phyloP scores from a whole-genome alignment of 495 filamentous ascomycete genomes.

The Annulohypoxylon maeteangense region DNA sequence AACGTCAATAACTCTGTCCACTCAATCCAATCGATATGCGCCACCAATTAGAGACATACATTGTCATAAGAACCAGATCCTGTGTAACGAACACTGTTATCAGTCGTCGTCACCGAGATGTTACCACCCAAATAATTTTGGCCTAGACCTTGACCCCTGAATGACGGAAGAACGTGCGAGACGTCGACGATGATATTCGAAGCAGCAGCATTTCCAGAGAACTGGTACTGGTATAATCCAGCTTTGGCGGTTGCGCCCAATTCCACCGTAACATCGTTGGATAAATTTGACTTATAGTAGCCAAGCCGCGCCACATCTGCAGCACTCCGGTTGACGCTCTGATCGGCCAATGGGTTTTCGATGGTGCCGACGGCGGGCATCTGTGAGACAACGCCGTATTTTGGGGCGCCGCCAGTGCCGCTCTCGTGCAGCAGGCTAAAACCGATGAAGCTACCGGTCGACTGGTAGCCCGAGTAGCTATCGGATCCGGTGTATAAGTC shows the following conservation, averaged over 20 bases:
- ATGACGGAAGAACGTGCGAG: conserved; percentile 74
- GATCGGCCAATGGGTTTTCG: conserved; percentile 68
- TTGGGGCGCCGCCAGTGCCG: conserved; percentile 78
- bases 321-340: conserved; percentile 60
- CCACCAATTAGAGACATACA: conserved; percentile 49
- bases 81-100: conserved; percentile 63
- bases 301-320: conserved; percentile 69
- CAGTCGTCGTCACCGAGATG: conserved; percentile 57
- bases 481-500: conserved; percentile 69
- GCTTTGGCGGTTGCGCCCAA: conserved; percentile 70
- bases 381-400: conserved; percentile 77
- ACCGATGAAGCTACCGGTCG: conserved; percentile 69
- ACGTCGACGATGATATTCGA: conserved; percentile 74
- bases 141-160: conserved; percentile 65
- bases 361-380: conserved; percentile 66
- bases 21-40: conserved; percentile 6
- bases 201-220: conserved; percentile 54
- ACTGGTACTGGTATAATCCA: conserved; percentile 72
- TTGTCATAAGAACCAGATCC: conserved; percentile 75
- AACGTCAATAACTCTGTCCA: conserved; percentile 8
- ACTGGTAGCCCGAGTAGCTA: conserved; percentile 72
- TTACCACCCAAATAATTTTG: conserved; percentile 75
- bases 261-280: conserved; percentile 66
- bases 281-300: conserved; percentile 69
- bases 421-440: conserved; percentile 81